Evolutionary conservation across 2,329 filamentous ascomycete species (phyloP).

Genomic region (Fusarium sarcochroum): DNA sequence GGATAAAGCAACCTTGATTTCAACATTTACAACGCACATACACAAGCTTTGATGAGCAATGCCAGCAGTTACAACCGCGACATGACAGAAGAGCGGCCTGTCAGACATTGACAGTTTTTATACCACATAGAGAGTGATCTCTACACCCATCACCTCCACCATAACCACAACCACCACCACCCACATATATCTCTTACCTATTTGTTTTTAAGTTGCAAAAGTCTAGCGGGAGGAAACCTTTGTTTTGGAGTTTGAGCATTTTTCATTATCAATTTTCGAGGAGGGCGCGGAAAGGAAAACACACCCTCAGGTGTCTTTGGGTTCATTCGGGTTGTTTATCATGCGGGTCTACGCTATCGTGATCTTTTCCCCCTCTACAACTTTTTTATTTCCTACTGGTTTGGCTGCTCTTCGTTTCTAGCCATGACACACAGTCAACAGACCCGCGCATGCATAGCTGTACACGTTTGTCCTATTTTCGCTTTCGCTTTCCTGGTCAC

Average conservation of each 20-base stretch:
- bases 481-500: not conserved
- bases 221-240: conserved; percentile 36
- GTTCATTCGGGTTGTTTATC: conserved; percentile 10
- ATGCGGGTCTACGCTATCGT: conserved; percentile 9
- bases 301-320: conserved; percentile 17
- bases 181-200: conserved; percentile 13
- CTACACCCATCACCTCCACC: not conserved
- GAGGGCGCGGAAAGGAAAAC: conserved; percentile 25
- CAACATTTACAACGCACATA: not conserved
- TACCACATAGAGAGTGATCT: conserved; percentile 1
- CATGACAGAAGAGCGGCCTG: conserved; percentile 10
- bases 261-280: conserved; percentile 16
- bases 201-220: conserved; percentile 30
- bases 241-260: conserved; percentile 34
- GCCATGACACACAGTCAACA: conserved; percentile 14
- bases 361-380: conserved; percentile 1
- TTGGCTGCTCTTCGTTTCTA: conserved; percentile 4
- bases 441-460: conserved; percentile 22
- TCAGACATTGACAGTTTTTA: not conserved
- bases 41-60: not conserved
- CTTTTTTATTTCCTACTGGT: not conserved
- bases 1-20: conserved; percentile 21
- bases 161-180: not conserved
- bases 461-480: conserved; percentile 29
- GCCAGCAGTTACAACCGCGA: not conserved